Evolutionary conservation across 495 filamentous ascomycete genomes (phyloP).

Genomic region (Penicillium parvum): DNA sequence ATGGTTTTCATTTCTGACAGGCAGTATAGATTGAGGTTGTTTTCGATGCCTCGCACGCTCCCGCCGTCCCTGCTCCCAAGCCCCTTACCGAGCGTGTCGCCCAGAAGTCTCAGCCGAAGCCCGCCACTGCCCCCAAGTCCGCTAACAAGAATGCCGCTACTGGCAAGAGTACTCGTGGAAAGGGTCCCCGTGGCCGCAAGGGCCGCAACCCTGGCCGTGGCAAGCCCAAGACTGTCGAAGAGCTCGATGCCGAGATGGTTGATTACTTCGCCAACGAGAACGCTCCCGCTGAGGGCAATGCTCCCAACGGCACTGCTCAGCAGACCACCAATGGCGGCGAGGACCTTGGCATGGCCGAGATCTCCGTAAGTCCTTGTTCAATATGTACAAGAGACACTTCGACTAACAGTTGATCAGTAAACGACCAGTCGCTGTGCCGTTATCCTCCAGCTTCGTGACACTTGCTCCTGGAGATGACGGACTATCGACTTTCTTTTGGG

Average conservation of each 20-base stretch:
- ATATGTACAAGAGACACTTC: background rate
- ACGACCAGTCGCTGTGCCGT: slow-evolving; percentile 1
- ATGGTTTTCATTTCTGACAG: slow-evolving; percentile 17
- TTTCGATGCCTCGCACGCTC: slow-evolving; percentile 68
- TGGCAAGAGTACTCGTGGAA: slow-evolving; percentile 7
- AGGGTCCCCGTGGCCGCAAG: slow-evolving; percentile 23
- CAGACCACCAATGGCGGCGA: slow-evolving; percentile 34
- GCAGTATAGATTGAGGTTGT: slow-evolving; percentile 76
- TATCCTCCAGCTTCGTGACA: slow-evolving; percentile 1
- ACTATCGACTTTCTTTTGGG: slow-evolving; percentile 8
- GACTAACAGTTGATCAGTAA: slow-evolving; percentile 22
- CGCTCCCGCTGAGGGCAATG: slow-evolving; percentile 33
- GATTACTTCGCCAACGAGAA: slow-evolving; percentile 68
- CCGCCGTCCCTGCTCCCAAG: slow-evolving; percentile 61
- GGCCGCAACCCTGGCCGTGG: slow-evolving; percentile 48
- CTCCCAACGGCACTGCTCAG: slow-evolving; percentile 40
- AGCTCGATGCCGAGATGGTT: slow-evolving; percentile 90
- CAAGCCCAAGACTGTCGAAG: slow-evolving; percentile 85
- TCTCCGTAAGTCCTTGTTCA: slow-evolving; percentile 36
- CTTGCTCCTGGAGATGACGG: slow-evolving; percentile 1
- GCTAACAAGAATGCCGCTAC: slow-evolving; percentile 15
- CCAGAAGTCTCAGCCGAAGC: slow-evolving; percentile 77
- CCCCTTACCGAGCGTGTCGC: slow-evolving; percentile 80
- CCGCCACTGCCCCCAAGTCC: slow-evolving; percentile 67
- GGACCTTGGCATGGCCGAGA: slow-evolving; percentile 53